A percentile compares a stretch with the other conserved stretches of the same genome.
Conservation (phyloP, 805 yeast species). For the Cyberlindnera americana region DNA sequence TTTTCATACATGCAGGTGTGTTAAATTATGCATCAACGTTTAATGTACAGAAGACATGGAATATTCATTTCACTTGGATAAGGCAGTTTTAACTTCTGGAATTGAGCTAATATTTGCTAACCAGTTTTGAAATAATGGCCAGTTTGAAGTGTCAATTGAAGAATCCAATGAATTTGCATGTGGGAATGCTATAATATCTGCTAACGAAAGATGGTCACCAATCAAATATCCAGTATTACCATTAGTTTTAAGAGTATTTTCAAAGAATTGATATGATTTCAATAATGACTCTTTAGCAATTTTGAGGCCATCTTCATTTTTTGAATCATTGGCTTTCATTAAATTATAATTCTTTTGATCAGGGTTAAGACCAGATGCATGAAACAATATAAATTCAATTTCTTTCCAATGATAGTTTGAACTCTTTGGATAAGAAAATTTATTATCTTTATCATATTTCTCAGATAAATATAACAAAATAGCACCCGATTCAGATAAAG, state of each 20-base stretch:
- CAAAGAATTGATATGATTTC: slow-evolving; percentile 53
- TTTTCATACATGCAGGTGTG: no score
- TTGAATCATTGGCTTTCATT: slow-evolving; percentile 41
- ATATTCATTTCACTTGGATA: slow-evolving; percentile 5
- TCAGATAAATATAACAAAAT: slow-evolving; percentile 55
- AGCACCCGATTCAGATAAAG: slow-evolving; percentile 58
- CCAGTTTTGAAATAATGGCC: slow-evolving; percentile 19
- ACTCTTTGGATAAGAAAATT: slow-evolving; percentile 33
- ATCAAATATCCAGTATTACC: slow-evolving; percentile 50
- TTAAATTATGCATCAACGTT: background rate
- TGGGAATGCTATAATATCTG: slow-evolving; percentile 49
- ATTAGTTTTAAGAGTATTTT: slow-evolving; percentile 35
- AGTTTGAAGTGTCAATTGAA: slow-evolving; percentile 9
- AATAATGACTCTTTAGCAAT: slow-evolving; percentile 39
- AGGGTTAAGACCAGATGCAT: slow-evolving; percentile 56
- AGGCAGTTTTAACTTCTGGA: slow-evolving; percentile 14
- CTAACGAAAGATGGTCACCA: slow-evolving; percentile 54
- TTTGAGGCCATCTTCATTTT: slow-evolving; percentile 37
- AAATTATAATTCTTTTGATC: slow-evolving; percentile 53
- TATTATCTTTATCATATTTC: slow-evolving; percentile 51
- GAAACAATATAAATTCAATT: slow-evolving; percentile 52
- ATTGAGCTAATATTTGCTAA: slow-evolving; percentile 8
- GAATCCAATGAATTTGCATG: slow-evolving; percentile 20
- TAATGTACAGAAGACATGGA: background rate
- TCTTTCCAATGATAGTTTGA: slow-evolving; percentile 47